Conservation (phyloP, 306 rosid species). For the Dicorynia guianensis region DNA sequence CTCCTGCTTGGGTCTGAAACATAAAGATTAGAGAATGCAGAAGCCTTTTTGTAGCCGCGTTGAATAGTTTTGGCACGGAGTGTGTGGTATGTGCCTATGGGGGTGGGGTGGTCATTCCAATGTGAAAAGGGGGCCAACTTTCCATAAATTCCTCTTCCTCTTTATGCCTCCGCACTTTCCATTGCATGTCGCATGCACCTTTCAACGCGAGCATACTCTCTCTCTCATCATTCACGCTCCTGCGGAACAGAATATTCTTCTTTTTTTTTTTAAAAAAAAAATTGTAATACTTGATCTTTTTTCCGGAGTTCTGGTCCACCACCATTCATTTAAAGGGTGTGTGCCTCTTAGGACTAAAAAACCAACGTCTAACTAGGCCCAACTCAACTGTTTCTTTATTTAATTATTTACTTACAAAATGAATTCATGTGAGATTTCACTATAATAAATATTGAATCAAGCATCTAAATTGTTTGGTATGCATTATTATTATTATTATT, state of each 20-base stretch:
- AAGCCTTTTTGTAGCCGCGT: no score
- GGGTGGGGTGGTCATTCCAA: slow-evolving; percentile 55
- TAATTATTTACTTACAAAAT: neutral
- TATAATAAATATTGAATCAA: neutral
- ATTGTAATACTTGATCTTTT: slow-evolving; percentile 23
- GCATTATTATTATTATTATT: neutral
- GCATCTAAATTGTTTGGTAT: no score
- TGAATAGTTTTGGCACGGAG: no score
- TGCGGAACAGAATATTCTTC: slow-evolving; percentile 49
- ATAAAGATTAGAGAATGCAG: slow-evolving; percentile 11
- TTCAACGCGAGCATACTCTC: slow-evolving; percentile 51
- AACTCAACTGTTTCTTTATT: neutral
- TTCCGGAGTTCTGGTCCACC: slow-evolving; percentile 1
- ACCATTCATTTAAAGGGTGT: slow-evolving; percentile 28
- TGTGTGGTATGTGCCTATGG: no score
- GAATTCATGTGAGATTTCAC: neutral
- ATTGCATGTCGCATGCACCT: slow-evolving; percentile 66
- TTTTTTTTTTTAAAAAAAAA: neutral
- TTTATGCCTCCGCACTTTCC: slow-evolving; percentile 47
- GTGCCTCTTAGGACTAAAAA: slow-evolving; percentile 37
- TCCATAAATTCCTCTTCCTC: slow-evolving; percentile 58
- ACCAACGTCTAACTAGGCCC: neutral
- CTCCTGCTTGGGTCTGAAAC: slow-evolving; percentile 23
- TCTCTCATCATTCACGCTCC: slow-evolving; percentile 33
- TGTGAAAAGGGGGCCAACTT: slow-evolving; percentile 80